phyloP scores from a whole-genome alignment of 768 basidiomycete genomes.

The Boletus rubescentipes region DNA sequence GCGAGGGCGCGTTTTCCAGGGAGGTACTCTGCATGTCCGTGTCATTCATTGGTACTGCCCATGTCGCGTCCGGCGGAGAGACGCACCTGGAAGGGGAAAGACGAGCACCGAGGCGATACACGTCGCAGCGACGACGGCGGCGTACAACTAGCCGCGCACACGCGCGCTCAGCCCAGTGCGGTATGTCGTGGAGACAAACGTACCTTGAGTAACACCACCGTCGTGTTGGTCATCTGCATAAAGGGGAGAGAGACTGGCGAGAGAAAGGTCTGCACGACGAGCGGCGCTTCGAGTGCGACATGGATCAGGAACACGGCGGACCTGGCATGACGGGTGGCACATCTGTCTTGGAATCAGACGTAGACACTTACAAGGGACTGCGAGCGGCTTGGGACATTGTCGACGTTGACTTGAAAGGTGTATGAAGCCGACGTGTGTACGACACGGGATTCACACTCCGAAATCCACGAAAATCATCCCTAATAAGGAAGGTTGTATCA shows the following conservation, averaged over 20 bases:
- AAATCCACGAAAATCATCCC: slow-evolving; percentile 26
- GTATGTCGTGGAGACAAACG: not conserved
- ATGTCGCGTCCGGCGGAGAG: not conserved
- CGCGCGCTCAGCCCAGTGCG: not conserved
- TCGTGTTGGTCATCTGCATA: slow-evolving; percentile 79
- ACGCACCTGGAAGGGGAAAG: slow-evolving; percentile 69
- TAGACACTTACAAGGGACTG: slow-evolving; percentile 44
- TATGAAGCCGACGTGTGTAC: not conserved
- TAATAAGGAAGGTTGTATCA: slow-evolving; percentile 13
- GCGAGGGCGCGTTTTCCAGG: slow-evolving; percentile 85
- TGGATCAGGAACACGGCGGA: slow-evolving; percentile 75
- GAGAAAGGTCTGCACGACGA: slow-evolving; percentile 75
- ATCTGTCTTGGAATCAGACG: not conserved
- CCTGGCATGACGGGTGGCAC: slow-evolving; percentile 31
- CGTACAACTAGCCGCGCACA: slow-evolving; percentile 53
- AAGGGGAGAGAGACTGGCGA: slow-evolving; percentile 66
- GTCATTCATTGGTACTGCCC: too few species aligned
- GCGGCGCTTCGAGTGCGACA: slow-evolving; percentile 73
- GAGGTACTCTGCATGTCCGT: slow-evolving; percentile 56
- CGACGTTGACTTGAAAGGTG: not conserved
- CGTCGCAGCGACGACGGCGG: slow-evolving; percentile 57
- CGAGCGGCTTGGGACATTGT: slow-evolving; percentile 27
- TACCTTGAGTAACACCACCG: slow-evolving; percentile 74
- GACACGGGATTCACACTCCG: slow-evolving; percentile 21
- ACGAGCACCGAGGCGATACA: slow-evolving; percentile 65